phyloP scores from a whole-genome alignment of 2,329 filamentous ascomycete genomes.

The Claviceps cyperi region DNA sequence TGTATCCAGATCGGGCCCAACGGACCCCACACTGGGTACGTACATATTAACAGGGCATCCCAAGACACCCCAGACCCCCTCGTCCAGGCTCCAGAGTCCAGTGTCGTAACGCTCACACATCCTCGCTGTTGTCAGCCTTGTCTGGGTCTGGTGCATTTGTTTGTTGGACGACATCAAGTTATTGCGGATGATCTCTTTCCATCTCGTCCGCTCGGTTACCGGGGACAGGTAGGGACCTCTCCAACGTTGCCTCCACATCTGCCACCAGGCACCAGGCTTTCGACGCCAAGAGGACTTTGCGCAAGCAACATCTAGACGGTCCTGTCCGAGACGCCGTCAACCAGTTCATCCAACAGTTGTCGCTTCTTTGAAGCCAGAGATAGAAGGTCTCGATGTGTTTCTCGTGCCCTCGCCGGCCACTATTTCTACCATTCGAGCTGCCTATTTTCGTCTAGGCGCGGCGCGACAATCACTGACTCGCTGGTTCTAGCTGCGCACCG shows the following conservation, averaged over 20 bases:
- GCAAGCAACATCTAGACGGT: neutral
- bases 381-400: neutral
- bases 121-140: neutral
- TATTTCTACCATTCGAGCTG: neutral
- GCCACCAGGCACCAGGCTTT: neutral
- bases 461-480: conserved; percentile 10
- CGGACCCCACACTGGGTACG: too few relatives aligned
- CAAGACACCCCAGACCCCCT: too few relatives aligned
- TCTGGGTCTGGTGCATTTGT: neutral
- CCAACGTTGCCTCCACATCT: neutral
- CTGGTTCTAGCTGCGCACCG: conserved; percentile 5
- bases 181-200: neutral
- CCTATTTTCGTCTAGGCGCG: neutral
- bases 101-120: neutral
- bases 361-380: neutral
- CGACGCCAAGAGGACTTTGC: neutral
- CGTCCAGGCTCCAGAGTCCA: too few relatives aligned
- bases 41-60: too few relatives aligned
- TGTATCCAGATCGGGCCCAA: too few relatives aligned
- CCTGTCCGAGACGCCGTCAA: neutral
- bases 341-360: neutral
- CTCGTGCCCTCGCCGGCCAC: neutral
- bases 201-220: neutral
- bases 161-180: neutral
- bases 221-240: neutral